These are phyloP conservation scores for Aegilops sharonensis DNA, from an alignment of 176 grass and related monocot genomes.

Conservation along the genomic window DNA sequence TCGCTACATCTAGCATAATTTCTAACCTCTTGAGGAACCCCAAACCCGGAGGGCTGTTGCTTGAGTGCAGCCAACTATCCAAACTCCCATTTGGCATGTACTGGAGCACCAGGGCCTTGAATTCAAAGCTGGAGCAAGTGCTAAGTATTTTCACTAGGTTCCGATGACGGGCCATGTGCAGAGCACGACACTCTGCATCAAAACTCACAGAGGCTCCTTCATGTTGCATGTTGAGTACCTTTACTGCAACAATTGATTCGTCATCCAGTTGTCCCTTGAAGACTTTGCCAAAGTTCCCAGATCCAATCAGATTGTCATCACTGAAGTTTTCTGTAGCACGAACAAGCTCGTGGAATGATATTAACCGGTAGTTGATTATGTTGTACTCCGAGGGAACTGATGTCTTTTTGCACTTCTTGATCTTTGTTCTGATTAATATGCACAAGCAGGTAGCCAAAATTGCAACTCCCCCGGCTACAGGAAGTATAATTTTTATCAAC, in stretches of 20 bases:
- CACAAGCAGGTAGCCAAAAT: conserved; percentile 14
- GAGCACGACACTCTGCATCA: conserved; percentile 35
- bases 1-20: conserved; percentile 42
- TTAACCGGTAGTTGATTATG: conserved; percentile 19
- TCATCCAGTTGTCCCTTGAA: conserved; percentile 46
- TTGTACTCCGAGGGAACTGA: not conserved
- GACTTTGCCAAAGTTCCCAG: conserved; percentile 40
- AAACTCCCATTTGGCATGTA: conserved; percentile 56
- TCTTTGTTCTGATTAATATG: not conserved
- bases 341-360: conserved; percentile 44
- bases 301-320: conserved; percentile 33
- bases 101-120: conserved; percentile 50
- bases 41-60: conserved; percentile 2
- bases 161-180: conserved; percentile 38
- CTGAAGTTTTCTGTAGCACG: conserved; percentile 41
- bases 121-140: conserved; percentile 42
- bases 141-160: conserved; percentile 49
- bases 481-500: not conserved
- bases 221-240: conserved; percentile 35
- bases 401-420: not conserved
- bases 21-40: conserved; percentile 37
- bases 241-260: conserved; percentile 30
- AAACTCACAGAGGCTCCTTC: conserved; percentile 31
- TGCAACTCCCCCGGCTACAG: conserved; percentile 1
- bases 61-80: conserved; percentile 39